Base-by-base conservation (phyloP, 2,329 filamentous ascomycete species). In the Microcyclosporella mali region DNA sequence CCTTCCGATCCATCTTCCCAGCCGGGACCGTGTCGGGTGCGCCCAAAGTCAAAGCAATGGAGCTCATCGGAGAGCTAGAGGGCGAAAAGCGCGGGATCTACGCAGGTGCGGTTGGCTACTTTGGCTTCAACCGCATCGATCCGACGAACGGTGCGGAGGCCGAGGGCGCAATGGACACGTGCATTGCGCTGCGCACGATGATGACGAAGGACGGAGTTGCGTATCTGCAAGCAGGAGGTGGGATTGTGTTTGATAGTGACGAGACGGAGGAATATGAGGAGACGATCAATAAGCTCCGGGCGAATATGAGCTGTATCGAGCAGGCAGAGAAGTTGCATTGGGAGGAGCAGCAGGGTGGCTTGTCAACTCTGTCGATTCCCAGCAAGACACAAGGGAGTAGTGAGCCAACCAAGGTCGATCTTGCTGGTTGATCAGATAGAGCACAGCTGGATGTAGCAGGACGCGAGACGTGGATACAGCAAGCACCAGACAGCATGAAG, bases 11-110 rank as follows among this genome's bases (percentile, higher is more conserved):
- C 53, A 95, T 98, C 58, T 98, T 98, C 71, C 92, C 92, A 0
- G 92, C 92, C 3, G 92, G 92, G 43, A 98, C 92, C 0, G 90
- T 97, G 21, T 92, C 85, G 14, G 92, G 92, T 3, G 90, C 92
- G 3, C 92, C 92, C 45, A 98, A 98, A 70, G 88, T 98, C 42
- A 81, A 83, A 50, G 92, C 92, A 2, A 98, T 98, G 92, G 86
- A 95, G 69, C 73, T 98, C 49, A 98, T 98, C 58, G 88, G 86
- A 35, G 90, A 97, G 70, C 71, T 97, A 35, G 92, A 98, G 69
- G 73, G 78, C 52, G 92, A 98, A 75, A 95, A 95, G 74, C 77
- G 92, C 41, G 90, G 92, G 31, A 81, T 97, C 30, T 98, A 98
- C 62, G 92, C 92, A 7, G 92, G 92, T 19, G 92, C 92, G 0